Conservation (phyloP, 768 basidiomycete genomes). For the Agrocybe chaxingu region DNA sequence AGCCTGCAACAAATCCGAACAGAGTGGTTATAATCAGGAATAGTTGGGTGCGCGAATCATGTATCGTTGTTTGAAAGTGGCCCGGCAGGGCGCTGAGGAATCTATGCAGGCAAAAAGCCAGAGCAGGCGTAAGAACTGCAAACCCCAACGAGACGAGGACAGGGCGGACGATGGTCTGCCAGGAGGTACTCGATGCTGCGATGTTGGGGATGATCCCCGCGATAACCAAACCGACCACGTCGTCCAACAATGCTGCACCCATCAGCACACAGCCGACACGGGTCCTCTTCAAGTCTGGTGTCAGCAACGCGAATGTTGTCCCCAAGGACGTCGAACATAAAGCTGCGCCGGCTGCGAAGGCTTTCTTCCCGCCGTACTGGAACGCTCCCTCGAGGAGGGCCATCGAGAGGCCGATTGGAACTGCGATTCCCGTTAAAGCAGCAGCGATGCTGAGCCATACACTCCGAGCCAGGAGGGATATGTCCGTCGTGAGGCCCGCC, state of each 20-base stretch:
- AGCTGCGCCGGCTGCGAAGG: conserved; percentile 61
- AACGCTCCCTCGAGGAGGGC: conserved; percentile 43
- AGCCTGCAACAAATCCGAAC: conserved; percentile 43
- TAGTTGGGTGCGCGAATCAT: conserved; percentile 20
- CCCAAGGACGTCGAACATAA: conserved; percentile 64
- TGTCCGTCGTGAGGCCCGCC: conserved; percentile 56
- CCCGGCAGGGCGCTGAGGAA: not conserved
- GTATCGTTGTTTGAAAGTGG: conserved; percentile 4
- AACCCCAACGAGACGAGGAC: conserved; percentile 55
- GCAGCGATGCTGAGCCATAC: conserved; percentile 44
- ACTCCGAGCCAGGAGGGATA: conserved; percentile 40
- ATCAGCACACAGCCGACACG: conserved; percentile 55
- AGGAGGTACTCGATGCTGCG: conserved; percentile 18
- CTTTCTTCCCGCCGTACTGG: conserved; percentile 38
- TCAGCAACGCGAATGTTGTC: conserved; percentile 61
- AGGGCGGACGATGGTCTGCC: conserved; percentile 45
- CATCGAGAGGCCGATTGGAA: conserved; percentile 52
- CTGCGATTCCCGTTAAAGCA: conserved; percentile 47
- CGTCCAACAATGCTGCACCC: conserved; percentile 64
- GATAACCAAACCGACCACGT: conserved; percentile 59
- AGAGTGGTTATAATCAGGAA: conserved; percentile 35
- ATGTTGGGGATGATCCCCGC: conserved; percentile 49
- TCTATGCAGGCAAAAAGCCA: conserved; percentile 16
- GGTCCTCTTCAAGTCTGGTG: conserved; percentile 42
- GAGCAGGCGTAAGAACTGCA: conserved; percentile 33